Conservation (phyloP, 2,329 filamentous ascomycete species). For the Hypoxylon sp. region DNA sequence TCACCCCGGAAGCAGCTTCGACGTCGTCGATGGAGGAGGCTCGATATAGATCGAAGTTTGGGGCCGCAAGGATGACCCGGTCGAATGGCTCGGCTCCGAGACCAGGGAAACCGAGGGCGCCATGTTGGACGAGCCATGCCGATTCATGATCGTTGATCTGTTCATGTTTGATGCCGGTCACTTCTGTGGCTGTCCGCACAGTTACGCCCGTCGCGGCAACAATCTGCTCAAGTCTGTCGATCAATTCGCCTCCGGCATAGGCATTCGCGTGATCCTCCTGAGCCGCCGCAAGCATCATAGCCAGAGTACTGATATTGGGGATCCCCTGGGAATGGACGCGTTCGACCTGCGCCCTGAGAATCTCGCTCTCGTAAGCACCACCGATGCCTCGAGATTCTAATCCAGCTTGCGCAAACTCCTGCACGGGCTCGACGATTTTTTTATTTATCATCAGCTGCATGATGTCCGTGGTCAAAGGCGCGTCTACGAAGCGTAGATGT, state of each 20-base stretch:
- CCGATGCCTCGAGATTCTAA: slow-evolving; percentile 41
- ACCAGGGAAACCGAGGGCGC: background rate
- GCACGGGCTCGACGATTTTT: slow-evolving; percentile 25
- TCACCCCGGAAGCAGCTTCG: slow-evolving; percentile 34
- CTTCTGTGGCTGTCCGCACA: slow-evolving; percentile 30
- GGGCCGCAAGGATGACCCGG: slow-evolving; percentile 43
- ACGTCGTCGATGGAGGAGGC: slow-evolving; percentile 29
- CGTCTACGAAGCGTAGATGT: slow-evolving; percentile 26
- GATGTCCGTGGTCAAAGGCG: slow-evolving; percentile 29
- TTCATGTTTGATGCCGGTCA: slow-evolving; percentile 33
- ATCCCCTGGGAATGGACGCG: slow-evolving; percentile 39
- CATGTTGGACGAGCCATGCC: slow-evolving; percentile 40
- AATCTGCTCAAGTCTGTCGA: slow-evolving; percentile 36
- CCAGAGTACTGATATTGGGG: slow-evolving; percentile 37
- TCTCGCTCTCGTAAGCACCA: slow-evolving; percentile 41
- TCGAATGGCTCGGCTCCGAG: slow-evolving; percentile 37
- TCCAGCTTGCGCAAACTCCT: slow-evolving; percentile 25
- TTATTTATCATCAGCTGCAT: slow-evolving; percentile 39
- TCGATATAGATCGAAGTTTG: slow-evolving; percentile 31
- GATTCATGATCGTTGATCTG: slow-evolving; percentile 25
- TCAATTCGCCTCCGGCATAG: slow-evolving; percentile 43
- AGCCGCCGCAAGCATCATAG: slow-evolving; percentile 40
- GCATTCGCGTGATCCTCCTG: slow-evolving; percentile 44
- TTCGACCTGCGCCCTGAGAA: slow-evolving; percentile 46
- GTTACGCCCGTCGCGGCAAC: slow-evolving; percentile 15